phyloP scores from a whole-genome alignment of 1,139 yeast genomes.

The Debaryomyces nepalensis region DNA sequence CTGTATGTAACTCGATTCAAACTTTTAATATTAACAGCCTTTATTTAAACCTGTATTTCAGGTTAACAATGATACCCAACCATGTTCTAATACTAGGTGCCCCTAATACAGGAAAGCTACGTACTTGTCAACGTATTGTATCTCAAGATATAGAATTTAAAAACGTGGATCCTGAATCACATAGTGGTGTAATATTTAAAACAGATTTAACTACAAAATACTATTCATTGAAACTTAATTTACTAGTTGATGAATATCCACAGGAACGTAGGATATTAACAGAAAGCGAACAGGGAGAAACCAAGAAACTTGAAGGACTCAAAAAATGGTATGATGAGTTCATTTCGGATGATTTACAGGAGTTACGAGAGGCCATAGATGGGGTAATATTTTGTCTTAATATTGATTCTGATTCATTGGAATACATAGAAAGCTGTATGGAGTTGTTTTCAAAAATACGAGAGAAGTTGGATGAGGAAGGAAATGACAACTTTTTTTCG shows the following conservation, averaged over 20 bases:
- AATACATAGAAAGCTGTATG: constrained; percentile 23
- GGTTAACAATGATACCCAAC: constrained; percentile 30
- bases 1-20: constrained; percentile 1
- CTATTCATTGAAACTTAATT: constrained; percentile 32
- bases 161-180: constrained; percentile 25
- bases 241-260: constrained; percentile 48
- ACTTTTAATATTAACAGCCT: too few species aligned
- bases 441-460: constrained; percentile 23
- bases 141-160: constrained; percentile 16
- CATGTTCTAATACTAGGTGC: constrained; percentile 46
- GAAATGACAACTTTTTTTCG: constrained; percentile 29
- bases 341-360: constrained; percentile 33
- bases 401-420: constrained; percentile 22
- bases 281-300: constrained; percentile 8
- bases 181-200: constrained; percentile 43
- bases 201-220: constrained; percentile 38
- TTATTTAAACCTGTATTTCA: neutral
- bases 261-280: constrained; percentile 20
- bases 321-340: constrained; percentile 39
- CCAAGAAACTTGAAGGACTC: constrained; percentile 22
- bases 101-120: constrained; percentile 42
- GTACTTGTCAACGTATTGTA: constrained; percentile 30
- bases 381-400: constrained; percentile 44
- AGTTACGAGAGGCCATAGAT: constrained; percentile 43
- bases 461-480: constrained; percentile 17